Percentiles rank a stretch among this genome's conserved stretches.
Conservation (phyloP, 169 alveolate genomes). For the Cryptosporidium felis region DNA sequence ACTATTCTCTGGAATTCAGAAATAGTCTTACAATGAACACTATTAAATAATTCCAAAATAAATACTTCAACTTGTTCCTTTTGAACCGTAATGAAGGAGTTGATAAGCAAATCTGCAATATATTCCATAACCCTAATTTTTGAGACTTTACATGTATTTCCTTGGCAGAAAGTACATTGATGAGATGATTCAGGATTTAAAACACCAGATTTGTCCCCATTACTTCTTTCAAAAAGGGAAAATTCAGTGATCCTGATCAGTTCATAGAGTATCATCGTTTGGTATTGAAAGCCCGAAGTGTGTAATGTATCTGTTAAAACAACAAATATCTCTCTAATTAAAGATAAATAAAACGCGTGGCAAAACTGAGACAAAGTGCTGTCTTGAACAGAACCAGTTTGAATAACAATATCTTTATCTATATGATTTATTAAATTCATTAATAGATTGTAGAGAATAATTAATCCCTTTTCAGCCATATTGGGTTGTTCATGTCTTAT, state of each 20-base stretch:
- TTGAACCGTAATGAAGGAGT: constrained; percentile 76
- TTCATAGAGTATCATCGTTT: constrained; percentile 82
- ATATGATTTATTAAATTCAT: constrained; percentile 74
- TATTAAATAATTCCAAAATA: constrained; percentile 75
- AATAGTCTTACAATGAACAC: constrained; percentile 75
- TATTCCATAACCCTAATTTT: constrained; percentile 77
- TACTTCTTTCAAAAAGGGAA: constrained; percentile 75
- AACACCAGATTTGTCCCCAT: neutral
- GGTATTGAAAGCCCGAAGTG: constrained; percentile 89
- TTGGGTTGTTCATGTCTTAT: constrained; percentile 90
- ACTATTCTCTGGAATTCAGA: constrained; percentile 73
- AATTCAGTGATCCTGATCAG: constrained; percentile 78
- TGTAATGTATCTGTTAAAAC: constrained; percentile 90
- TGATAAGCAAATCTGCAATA: constrained; percentile 74
- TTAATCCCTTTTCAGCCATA: constrained; percentile 89
- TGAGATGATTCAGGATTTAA: neutral
- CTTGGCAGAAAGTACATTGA: constrained; percentile 22
- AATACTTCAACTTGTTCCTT: constrained; percentile 77
- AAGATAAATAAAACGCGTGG: constrained; percentile 81
- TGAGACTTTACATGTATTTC: constrained; percentile 63
- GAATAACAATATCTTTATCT: constrained; percentile 74
- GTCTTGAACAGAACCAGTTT: constrained; percentile 69
- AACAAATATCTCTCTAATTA: constrained; percentile 85
- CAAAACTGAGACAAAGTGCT: constrained; percentile 77
- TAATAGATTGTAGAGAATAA: constrained; percentile 80